Evolutionary conservation across 192 early-diverging fungal genomes (phyloP).

Genomic region (Backusella macrospora): DNA sequence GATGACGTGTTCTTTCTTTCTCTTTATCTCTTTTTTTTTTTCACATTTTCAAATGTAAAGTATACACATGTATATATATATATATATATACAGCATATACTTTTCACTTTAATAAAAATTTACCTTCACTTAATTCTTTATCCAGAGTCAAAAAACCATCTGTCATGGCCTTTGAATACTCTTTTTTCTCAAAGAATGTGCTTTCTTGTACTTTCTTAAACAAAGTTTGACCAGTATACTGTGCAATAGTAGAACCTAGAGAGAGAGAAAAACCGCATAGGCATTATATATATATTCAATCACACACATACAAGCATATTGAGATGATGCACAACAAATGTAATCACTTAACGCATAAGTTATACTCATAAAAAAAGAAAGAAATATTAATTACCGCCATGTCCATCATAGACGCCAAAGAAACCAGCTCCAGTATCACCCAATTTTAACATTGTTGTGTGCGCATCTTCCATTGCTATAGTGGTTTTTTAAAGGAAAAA

Average conservation of each 20-base stretch:
- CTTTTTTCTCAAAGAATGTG: conserved; percentile 64
- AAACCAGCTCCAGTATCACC: conserved; percentile 70
- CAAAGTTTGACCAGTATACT: conserved; percentile 79
- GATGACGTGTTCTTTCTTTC: no score
- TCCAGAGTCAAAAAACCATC: conserved; percentile 86
- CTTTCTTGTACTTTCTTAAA: conserved; percentile 74
- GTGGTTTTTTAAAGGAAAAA: not conserved
- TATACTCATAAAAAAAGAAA: not conserved
- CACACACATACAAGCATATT: not conserved
- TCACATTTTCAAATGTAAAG: no score
- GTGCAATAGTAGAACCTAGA: conserved; percentile 76
- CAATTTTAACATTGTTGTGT: conserved; percentile 82
- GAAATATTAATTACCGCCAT: conserved; percentile 69
- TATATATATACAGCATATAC: no score
- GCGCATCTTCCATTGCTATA: conserved; percentile 96
- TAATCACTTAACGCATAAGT: conserved; percentile 56
- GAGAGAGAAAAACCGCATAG: no score
- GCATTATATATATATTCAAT: not conserved
- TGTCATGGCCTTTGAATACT: conserved; percentile 81
- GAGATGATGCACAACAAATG: not conserved
- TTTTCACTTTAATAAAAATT: not conserved
- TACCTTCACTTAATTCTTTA: conserved; percentile 67
- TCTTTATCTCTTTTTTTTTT: no score
- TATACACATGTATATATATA: no score
- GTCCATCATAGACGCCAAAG: conserved; percentile 97